phyloP scores from a whole-genome alignment of 2,329 filamentous ascomycete genomes.

The Pestalotiopsis sp. region DNA sequence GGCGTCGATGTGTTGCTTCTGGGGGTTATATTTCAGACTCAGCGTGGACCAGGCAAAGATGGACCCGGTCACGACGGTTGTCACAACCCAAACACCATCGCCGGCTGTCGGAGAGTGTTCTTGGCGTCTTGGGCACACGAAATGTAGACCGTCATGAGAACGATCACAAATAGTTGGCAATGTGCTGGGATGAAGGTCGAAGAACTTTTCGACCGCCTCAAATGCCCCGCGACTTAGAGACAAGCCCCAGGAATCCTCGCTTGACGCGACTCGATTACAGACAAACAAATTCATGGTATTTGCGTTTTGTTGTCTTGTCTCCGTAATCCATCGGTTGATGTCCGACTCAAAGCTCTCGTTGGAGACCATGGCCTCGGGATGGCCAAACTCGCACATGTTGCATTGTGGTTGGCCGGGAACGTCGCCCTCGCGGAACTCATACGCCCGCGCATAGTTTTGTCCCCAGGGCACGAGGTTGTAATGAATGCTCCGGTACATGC shows the following conservation, averaged over 20 bases:
- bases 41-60: too few relatives aligned
- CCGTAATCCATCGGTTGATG: neutral
- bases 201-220: neutral
- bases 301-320: neutral
- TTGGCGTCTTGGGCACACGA: neutral
- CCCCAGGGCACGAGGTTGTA: neutral
- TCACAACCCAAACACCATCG: too few relatives aligned
- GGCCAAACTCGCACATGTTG: neutral
- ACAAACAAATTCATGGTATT: neutral
- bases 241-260: neutral
- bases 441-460: neutral
- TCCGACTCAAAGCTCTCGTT: neutral
- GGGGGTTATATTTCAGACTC: too few relatives aligned
- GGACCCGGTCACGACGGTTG: too few relatives aligned
- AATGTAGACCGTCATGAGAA: neutral
- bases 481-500: neutral
- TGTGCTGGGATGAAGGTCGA: neutral
- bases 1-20: too few relatives aligned
- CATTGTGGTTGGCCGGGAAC: neutral
- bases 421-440: neutral
- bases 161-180: neutral
- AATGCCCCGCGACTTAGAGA: neutral
- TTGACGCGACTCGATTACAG: neutral
- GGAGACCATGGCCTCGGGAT: neutral
- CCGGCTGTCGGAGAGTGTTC: neutral